Percentiles rank a stretch among this genome's conserved stretches.
phyloP scores from a whole-genome alignment of 768 basidiomycete species.

The Rhizopogon salebrosus region DNA sequence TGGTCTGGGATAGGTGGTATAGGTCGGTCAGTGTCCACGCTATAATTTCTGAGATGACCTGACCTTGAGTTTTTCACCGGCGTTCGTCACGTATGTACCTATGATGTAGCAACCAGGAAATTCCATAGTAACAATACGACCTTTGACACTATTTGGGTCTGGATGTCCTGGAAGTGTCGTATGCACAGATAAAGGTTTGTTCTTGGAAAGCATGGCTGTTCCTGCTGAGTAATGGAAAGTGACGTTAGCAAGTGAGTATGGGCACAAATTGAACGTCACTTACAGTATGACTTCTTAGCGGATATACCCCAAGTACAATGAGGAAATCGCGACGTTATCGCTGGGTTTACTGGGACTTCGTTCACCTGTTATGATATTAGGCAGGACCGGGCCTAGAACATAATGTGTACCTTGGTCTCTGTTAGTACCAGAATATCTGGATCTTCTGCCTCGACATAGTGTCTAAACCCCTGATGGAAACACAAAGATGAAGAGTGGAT shows the following conservation, averaged over 20 bases:
- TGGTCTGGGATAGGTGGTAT: constrained; percentile 43
- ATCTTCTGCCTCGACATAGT: constrained; percentile 81
- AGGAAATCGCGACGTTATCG: constrained; percentile 54
- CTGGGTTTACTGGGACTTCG: constrained; percentile 56
- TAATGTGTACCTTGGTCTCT: constrained; percentile 66
- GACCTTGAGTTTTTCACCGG: constrained; percentile 73
- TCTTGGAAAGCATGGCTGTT: constrained; percentile 75
- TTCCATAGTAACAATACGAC: constrained; percentile 79
- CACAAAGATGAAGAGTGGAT: background rate
- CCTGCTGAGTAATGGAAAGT: constrained; percentile 50
- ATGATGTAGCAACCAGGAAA: constrained; percentile 66
- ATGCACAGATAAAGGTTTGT: constrained; percentile 60
- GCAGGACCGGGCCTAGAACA: background rate
- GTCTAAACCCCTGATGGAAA: constrained; percentile 64
- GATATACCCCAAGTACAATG: constrained; percentile 75
- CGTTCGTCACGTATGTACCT: constrained; percentile 83
- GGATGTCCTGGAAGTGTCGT: constrained; percentile 75
- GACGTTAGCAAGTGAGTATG: background rate
- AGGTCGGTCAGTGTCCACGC: background rate
- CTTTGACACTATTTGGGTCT: constrained; percentile 56
- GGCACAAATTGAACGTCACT: constrained; percentile 13
- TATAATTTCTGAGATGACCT: background rate
- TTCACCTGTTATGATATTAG: constrained; percentile 50
- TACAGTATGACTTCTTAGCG: constrained; percentile 75
- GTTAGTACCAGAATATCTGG: constrained; percentile 80